Base-by-base conservation (phyloP, 345 rosid species). In the Populus davidiana region DNA sequence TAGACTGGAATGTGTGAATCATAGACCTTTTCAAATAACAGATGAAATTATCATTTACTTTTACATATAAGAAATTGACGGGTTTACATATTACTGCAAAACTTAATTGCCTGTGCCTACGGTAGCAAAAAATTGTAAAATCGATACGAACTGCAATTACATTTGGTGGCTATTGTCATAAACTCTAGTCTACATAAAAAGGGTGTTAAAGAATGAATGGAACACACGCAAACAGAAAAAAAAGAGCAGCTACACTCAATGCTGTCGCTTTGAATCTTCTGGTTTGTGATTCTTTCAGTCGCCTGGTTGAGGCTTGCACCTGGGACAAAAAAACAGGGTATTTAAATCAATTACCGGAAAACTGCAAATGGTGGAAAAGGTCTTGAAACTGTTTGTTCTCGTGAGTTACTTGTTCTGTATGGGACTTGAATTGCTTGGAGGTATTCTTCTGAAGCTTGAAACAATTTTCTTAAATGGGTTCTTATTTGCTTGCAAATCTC, bases 361-460 rank as follows among this genome's bases (percentile, higher is more conserved):
- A 66, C 71, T 69, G 74, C 62, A 2, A 52, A 25, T 10, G 54
- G 80, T 56, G 20, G 74, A 68, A 70, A 49, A 76, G 38, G 29
- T 56, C 79, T 76, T 20, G 67, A 36, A 69, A 73, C 59, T 73
- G 35, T 75, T 71, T n/a, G 75, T 69, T 41, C 36, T 31, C 18
- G 67, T 78, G 62, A 47, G 75, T 54, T 43, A 75, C 79, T 71
- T 80, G 86, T 94, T 94, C 86, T 91, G 92, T 52, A 75, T 90
- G 44, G 96, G 98, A 81, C 91, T 94, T 23, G 89, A 77, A 71
- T 75, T 82, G 83, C 88, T 87, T 18, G 92, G 93, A 74, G 98
- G 98, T 67, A 91, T 88, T 84, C 69, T 83, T 70, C 89, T 75
- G 81, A 87, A 88, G 88, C 94, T 91, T 1, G 91, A 84, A 47